A percentile compares a stretch with the other conserved stretches of the same genome.
Conservation (phyloP, 73 alveolate genomes). For the Uronychia setigera region DNA sequence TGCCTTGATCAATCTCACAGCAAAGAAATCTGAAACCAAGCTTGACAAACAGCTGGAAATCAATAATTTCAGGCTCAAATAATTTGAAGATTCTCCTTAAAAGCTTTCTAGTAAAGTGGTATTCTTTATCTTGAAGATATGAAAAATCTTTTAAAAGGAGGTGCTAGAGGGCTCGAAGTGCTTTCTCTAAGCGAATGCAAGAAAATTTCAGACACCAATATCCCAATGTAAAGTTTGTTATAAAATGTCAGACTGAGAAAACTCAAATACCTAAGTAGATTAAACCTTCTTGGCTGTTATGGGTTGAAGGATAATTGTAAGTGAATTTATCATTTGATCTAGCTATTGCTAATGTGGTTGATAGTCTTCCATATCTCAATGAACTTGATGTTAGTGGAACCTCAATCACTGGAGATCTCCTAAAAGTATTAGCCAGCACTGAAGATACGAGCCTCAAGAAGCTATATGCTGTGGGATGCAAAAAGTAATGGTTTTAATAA, state of each 20-base stretch:
- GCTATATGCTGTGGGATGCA: background rate
- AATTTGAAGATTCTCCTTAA: background rate
- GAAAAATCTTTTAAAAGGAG: slow-evolving; percentile 12
- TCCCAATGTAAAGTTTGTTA: slow-evolving; percentile 17
- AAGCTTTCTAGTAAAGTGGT: background rate
- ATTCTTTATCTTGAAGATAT: background rate
- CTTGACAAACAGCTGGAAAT: background rate
- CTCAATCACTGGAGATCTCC: background rate
- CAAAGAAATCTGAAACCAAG: background rate
- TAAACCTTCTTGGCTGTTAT: slow-evolving; percentile 60
- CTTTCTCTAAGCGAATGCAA: slow-evolving; percentile 70
- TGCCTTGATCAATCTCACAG: slow-evolving; percentile 33
- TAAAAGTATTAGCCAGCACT: background rate
- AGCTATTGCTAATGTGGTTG: background rate
- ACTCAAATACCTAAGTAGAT: slow-evolving; percentile 30
- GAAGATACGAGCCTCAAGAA: background rate
- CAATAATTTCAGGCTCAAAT: background rate
- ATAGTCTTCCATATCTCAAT: background rate
- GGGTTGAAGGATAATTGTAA: slow-evolving; percentile 59
- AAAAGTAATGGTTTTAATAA: background rate
- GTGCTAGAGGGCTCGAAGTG: slow-evolving; percentile 55
- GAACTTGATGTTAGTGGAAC: background rate
- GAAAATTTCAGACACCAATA: slow-evolving; percentile 45
- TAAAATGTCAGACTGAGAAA: slow-evolving; percentile 14
- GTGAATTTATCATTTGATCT: background rate